Evolutionary conservation across 805 yeast genomes (phyloP), one percentile per base, ranked within the genome.

Genomic region (Ogataea saltuana): DNA sequence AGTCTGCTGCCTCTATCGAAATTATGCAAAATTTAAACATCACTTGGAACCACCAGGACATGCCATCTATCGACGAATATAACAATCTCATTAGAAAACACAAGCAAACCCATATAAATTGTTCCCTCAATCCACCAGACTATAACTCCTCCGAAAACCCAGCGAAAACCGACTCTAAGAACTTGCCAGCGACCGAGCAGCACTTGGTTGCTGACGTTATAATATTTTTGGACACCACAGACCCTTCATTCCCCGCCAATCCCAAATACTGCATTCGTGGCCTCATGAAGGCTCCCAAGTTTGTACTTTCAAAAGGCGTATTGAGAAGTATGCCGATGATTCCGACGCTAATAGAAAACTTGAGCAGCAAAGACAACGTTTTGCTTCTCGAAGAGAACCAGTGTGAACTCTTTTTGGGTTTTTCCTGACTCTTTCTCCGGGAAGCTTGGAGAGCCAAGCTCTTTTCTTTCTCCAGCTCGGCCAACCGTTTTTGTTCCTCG

Each of bases 311-410:
- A 3, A 48, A 17, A 12, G 56, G 42, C 17, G 34, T 48, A 11
- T 46, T 47, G 7, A 55, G 16, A 1, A 55, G 40, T 15, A 55
- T 35, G 9, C 55, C 37, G 2, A 51, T 37, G 4, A 55, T 32
- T 9, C 59, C 58, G 20, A 54, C 42, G 18, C 59, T 50, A 12
- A 55, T 18, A 0, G 58, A 53, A 4, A 43, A 22, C 31, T 50
- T 55, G 16, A 55, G 36, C 5, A 55, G 22, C 31, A 54, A 28
- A 9, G 56, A 50, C 9, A 53, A 16, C 12, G 44, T 48, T 28
- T 46, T 48, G 33, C 35, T 49, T 29, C 51, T 43, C 8, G 33
- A 22, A 7, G 41, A 30, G 9, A 53, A 22, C 46, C 46, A 41
- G 2, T 35, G 39, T 16, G 18, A 15, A 6, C 13, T 20, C 18